A percentile compares a stretch with the other conserved stretches of the same genome.
Evolutionary conservation across 208 protist species (phyloP).

Genomic region (Leishmania aethiopica): DNA sequence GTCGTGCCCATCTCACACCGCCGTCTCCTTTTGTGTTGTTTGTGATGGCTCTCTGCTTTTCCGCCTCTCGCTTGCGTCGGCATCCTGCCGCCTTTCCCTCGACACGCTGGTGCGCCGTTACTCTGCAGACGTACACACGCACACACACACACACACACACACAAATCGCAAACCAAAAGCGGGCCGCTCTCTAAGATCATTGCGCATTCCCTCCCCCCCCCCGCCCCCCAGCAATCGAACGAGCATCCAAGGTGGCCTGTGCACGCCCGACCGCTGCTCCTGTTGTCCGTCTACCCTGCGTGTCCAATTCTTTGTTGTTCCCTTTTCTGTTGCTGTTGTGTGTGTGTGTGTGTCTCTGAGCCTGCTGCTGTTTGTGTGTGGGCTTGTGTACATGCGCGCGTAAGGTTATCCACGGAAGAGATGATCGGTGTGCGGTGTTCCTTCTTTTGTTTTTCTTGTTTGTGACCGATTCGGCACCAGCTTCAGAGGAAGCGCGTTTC

Average conservation of each 20-base stretch:
- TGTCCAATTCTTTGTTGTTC: conserved; percentile 9
- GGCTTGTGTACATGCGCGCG: not conserved
- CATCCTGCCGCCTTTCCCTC: not conserved
- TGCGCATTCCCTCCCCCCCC: not conserved
- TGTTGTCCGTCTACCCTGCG: not conserved
- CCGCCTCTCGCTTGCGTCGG: not conserved
- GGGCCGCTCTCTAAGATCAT: not conserved
- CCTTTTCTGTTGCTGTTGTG: conserved; percentile 3
- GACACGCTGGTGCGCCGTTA: not conserved
- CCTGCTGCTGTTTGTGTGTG: not conserved
- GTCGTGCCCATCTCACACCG: not conserved
- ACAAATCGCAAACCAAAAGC: not conserved
- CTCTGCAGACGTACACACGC: not conserved
- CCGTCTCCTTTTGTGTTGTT: not conserved
- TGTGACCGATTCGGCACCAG: not conserved
- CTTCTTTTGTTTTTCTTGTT: not conserved
- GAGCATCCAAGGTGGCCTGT: not conserved
- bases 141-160: not conserved
- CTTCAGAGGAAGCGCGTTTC: not conserved
- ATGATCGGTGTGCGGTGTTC: not conserved
- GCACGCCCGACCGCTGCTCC: not conserved
- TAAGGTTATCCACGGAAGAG: not conserved
- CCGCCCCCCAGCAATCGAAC: not conserved
- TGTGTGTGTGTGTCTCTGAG: not conserved
- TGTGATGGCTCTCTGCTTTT: not conserved